Percentiles rank a stretch among this genome's conserved stretches.
phyloP scores from a whole-genome alignment of 1,284 basidiomycete species.

The Melanopsichium pennsylvanicum region DNA sequence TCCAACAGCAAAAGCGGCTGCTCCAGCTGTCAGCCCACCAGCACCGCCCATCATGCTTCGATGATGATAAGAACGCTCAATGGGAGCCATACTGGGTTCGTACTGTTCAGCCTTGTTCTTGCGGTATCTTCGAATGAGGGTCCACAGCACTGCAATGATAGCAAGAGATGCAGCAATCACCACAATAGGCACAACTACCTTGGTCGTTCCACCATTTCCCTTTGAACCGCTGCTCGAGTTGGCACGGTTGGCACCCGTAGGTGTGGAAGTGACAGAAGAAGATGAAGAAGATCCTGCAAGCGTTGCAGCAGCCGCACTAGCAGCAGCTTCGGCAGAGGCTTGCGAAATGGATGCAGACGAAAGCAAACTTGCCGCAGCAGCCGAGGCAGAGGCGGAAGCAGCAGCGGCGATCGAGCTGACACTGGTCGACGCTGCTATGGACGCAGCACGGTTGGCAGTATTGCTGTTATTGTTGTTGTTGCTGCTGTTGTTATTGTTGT shows the following conservation, averaged over 20 bases:
- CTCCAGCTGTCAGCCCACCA: slow-evolving; percentile 16
- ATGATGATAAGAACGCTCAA: slow-evolving; percentile 21
- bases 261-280: slow-evolving; percentile 3
- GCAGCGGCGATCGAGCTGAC: slow-evolving; percentile 12
- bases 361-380: slow-evolving; percentile 15
- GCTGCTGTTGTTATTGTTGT: slow-evolving; percentile 8
- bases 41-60: slow-evolving; percentile 12
- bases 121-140: slow-evolving; percentile 17
- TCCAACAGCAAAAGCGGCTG: slow-evolving; percentile 36
- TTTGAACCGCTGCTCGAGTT: slow-evolving; percentile 15
- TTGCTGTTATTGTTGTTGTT: slow-evolving; percentile 8
- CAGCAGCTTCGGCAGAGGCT: slow-evolving; percentile 6
- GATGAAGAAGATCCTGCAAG: background rate
- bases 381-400: slow-evolving; percentile 19
- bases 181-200: slow-evolving; percentile 47
- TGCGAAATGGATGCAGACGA: slow-evolving; percentile 25
- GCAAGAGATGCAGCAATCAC: slow-evolving; percentile 34
- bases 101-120: slow-evolving; percentile 15
- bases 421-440: slow-evolving; percentile 6
- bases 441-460: background rate
- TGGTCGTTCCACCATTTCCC: slow-evolving; percentile 30
- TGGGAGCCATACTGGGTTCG: slow-evolving; percentile 17
- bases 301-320: slow-evolving; percentile 18
- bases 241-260: slow-evolving; percentile 21
- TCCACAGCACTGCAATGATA: slow-evolving; percentile 27